A percentile compares a stretch with the other conserved stretches of the same genome.
phyloP scores from a whole-genome alignment of 2,329 filamentous ascomycete species.

The Plenodomus tracheiphilus region DNA sequence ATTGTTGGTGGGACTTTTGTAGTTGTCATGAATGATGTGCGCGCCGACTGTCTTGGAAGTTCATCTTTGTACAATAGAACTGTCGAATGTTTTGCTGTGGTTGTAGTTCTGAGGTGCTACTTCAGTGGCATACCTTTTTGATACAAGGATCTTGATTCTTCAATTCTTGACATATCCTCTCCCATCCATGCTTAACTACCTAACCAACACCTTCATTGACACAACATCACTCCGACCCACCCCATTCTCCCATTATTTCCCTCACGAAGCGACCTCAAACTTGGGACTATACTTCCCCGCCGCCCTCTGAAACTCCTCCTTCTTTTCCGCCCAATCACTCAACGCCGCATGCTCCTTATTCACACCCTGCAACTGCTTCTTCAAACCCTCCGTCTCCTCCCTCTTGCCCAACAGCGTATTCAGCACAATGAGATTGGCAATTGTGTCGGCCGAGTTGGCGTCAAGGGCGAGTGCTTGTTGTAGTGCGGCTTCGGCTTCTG shows the following conservation, averaged over 20 bases:
- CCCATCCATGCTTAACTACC: too few species aligned
- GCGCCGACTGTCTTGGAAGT: too few species aligned
- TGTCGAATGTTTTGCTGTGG: too few species aligned
- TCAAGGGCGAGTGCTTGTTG: conserved; percentile 78
- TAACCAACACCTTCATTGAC: too few species aligned
- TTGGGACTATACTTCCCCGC: conserved; percentile 86
- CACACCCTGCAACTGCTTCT: conserved; percentile 55
- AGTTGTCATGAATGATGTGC: too few species aligned
- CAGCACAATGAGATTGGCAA: conserved; percentile 83
- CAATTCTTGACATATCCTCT: too few species aligned
- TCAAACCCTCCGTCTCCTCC: conserved; percentile 61
- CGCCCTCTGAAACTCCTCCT: conserved; percentile 81
- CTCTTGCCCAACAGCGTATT: conserved; percentile 73
- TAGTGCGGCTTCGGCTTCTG: conserved; percentile 86
- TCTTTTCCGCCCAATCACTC: conserved; percentile 80
- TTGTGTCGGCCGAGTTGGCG: conserved; percentile 69
- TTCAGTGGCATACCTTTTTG: too few species aligned
- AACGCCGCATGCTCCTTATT: conserved; percentile 73
- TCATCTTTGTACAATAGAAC: too few species aligned
- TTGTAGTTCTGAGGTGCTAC: too few species aligned
- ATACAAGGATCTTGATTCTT: too few species aligned
- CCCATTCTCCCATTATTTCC: conserved; percentile 14
- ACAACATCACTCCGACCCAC: too few species aligned
- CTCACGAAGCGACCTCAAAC: conserved; percentile 57
- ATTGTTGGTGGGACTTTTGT: too few species aligned